Base-by-base conservation (phyloP, 306 rosid species). In the Prunus fruticosa region DNA sequence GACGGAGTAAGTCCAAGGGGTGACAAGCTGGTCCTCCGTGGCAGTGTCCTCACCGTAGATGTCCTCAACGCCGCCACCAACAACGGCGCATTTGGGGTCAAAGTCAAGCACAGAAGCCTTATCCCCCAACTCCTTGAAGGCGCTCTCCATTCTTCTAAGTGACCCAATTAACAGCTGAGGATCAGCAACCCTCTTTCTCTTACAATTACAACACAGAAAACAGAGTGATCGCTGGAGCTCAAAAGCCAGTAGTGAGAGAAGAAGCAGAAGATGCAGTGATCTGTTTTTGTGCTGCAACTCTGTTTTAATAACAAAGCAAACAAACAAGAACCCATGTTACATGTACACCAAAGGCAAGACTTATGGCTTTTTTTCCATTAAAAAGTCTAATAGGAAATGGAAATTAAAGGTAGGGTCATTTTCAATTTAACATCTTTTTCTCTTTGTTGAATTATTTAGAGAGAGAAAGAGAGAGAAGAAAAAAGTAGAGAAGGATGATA, bases 1-100 rank as follows among this genome's bases (percentile, higher is more conserved):
- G 58, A 95, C 99, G 0, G 99, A 95, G 88, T 57, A 77, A 82
- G 90, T 88, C 99, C 97, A 89, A 5, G 99, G 99, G 74, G 97
- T 95, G 81, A 92, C 86, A 25, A 95, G 97, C 72, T 84, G 92
- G 16, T 88, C 93, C 86, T 89, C 97, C 8, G 97, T 89, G 82
- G 99, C 99, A 19, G 87, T 76, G 78, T 95, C 97, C 79, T 95
- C 97, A 0, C 99, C 97, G 84, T 92, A 89, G 64, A 90, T 38
- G 11, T 95, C 99, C 88, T 73, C 97, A 71, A 90, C 97, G 43
- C 96, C 98, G 6, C 95, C 98, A 45, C 86, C 79, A 11, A 89
- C 79, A 11, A 87, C 92, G 79, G 83, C 47, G 86, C 92, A 79
- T 82, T 89, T 90, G 64, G 98, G 87, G 69, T 89, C 88, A 71